Evolutionary conservation across 169 alveolate genomes (phyloP).

Genomic region (Plasmodium coatneyi): DNA sequence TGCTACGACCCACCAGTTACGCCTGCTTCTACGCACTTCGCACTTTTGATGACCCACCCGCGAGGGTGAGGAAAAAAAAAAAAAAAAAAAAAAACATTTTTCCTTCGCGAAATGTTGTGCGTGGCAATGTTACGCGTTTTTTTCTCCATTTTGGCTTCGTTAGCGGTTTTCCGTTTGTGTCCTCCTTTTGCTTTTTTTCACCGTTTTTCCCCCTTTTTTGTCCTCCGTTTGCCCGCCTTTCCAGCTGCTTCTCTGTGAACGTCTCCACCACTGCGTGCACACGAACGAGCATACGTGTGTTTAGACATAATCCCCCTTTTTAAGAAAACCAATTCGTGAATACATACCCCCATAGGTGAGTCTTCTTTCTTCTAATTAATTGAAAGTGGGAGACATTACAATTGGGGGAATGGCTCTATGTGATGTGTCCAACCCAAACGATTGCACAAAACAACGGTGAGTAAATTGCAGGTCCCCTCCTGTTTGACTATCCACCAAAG

Average conservation of each 20-base stretch:
- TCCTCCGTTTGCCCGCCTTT: neutral
- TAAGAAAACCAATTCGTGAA: neutral
- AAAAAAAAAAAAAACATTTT: no score
- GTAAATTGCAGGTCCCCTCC: neutral
- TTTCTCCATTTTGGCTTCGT: neutral
- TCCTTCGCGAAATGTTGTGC: neutral
- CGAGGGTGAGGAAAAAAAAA: constrained; percentile 8
- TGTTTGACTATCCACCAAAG: neutral
- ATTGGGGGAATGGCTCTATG: neutral
- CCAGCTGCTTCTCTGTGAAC: no score
- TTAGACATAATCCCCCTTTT: neutral
- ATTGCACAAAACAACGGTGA: neutral
- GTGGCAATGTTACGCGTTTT: neutral
- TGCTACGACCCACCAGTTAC: no score
- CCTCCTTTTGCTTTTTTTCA: neutral
- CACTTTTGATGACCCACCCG: neutral
- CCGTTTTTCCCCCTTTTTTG: neutral
- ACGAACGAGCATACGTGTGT: neutral
- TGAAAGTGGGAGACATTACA: neutral
- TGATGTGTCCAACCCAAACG: neutral
- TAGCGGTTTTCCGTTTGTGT: neutral
- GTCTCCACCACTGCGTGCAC: neutral
- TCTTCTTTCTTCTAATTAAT: neutral
- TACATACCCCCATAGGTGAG: neutral
- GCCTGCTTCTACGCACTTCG: neutral